phyloP scores from a whole-genome alignment of 768 basidiomycete species.

The Tricholoma sp. region DNA sequence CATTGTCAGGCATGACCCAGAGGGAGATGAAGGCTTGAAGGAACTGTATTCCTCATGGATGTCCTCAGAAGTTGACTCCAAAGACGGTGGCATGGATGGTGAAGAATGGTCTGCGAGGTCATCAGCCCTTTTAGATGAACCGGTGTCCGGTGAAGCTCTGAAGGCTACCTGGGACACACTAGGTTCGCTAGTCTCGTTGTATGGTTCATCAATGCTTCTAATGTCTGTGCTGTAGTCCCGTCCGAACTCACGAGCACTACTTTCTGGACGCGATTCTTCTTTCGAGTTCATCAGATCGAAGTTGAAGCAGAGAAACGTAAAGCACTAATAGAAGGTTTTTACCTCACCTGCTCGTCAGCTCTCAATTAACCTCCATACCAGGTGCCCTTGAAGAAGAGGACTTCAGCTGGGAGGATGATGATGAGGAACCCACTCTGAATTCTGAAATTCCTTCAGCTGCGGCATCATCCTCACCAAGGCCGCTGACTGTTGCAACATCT shows the following conservation, averaged over 20 bases:
- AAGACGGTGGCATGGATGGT: conserved; percentile 53
- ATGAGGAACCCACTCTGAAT: conserved; percentile 50
- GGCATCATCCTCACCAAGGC: conserved; percentile 6
- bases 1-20: conserved; percentile 74
- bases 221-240: conserved; percentile 51
- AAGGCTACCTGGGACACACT: conserved; percentile 48
- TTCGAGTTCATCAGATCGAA: conserved; percentile 77
- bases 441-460: conserved; percentile 13
- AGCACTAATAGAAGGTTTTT: conserved; percentile 64
- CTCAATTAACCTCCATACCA: conserved; percentile 16
- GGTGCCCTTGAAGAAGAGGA: conserved; percentile 76
- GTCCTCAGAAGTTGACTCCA: conserved; percentile 42
- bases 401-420: conserved; percentile 92
- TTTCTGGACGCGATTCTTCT: conserved; percentile 91
- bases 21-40: conserved; percentile 48
- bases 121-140: conserved; percentile 42
- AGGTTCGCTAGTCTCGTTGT: conserved; percentile 37
- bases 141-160: conserved; percentile 47
- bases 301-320: conserved; percentile 76
- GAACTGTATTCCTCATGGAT: conserved; percentile 58
- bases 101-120: conserved; percentile 53
- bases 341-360: not conserved
- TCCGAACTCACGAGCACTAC: conserved; percentile 51
- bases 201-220: not conserved
- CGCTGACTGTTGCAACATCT: conserved; percentile 25